Percentiles rank a stretch among this genome's conserved stretches.
These are phyloP conservation scores for Citrullus amarus DNA, from an alignment of 306 rosid genomes.

Conservation along the genomic window DNA sequence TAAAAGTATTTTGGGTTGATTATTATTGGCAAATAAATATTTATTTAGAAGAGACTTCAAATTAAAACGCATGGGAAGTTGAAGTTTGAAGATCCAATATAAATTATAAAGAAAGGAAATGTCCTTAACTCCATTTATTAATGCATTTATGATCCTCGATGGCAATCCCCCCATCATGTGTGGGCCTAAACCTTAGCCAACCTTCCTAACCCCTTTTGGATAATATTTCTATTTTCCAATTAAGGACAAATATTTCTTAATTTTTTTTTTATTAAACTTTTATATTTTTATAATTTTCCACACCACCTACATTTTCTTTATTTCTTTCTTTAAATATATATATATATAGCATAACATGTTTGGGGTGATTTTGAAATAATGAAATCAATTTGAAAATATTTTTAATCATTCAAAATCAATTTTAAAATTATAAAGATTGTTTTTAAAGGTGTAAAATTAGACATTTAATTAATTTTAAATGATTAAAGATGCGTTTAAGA, in stretches of 20 bases:
- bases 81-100: not conserved
- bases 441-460: too few relatives aligned
- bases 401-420: too few relatives aligned
- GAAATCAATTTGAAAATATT: too few relatives aligned
- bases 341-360: too few relatives aligned
- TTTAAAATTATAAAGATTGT: too few relatives aligned
- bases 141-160: constrained; percentile 20
- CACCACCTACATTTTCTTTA: too few relatives aligned
- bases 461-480: too few relatives aligned
- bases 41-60: not conserved
- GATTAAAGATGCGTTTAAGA: too few relatives aligned
- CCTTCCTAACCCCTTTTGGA: not conserved
- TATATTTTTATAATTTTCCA: too few relatives aligned
- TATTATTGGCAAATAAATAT: not conserved
- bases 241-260: not conserved
- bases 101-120: not conserved
- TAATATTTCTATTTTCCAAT: not conserved
- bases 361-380: too few relatives aligned
- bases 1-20: not conserved
- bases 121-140: constrained; percentile 19
- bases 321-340: too few relatives aligned
- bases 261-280: too few relatives aligned
- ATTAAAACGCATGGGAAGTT: not conserved
- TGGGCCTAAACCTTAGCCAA: constrained; percentile 23
- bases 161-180: constrained; percentile 53